Base-by-base conservation (phyloP, 2,329 filamentous ascomycete species). In the Fusarium musae region DNA sequence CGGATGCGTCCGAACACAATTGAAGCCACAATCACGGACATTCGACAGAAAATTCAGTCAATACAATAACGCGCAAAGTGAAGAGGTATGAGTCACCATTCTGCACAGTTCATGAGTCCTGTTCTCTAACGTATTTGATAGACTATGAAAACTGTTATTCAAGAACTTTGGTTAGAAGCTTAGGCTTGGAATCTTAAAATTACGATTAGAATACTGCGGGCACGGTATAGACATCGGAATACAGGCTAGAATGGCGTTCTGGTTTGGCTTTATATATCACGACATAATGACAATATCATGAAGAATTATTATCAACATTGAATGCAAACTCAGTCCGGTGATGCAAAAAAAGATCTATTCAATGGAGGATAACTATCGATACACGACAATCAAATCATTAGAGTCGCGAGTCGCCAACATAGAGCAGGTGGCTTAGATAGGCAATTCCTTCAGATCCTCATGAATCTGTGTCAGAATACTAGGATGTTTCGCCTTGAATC, bases 21-120 rank as follows among this genome's bases (percentile, higher is more conserved):
- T 78, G 37, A 59, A 47, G 49, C 59, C 60, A 40, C 66, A 69
- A n/a, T 68, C 75, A 32, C 39, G 69, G 28, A 67, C 61, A 4
- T 77, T 78, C 47, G 76, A 78, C 42, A 68, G 74, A 53, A 73
- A 66, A 19, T 77, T 78, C n/a, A 64, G 58, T 37, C 66, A 74
- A 37, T 78, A 78, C 56, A 78, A 75, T 26, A 78, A 46, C 37
- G 36, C 46, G 19, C 46, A 73, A 47, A 78, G 76, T 28, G 76
- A 77, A 36, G 68, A 75, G 46, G 75, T 63, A 53, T 49, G 75
- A 15, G 28, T 28, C 12, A 46, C 34, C 19, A 69, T 56, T 34
- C 40, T 59, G 5, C 30, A 53, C 6, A 34, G 50, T 21, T 52
- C 59, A 23, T 58, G 54, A 60, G 59, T 42, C 30, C 63, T 21